Percentiles rank a stretch among this genome's conserved stretches.
phyloP scores from a whole-genome alignment of 148 eudicot species.

The Beta vulgaris region DNA sequence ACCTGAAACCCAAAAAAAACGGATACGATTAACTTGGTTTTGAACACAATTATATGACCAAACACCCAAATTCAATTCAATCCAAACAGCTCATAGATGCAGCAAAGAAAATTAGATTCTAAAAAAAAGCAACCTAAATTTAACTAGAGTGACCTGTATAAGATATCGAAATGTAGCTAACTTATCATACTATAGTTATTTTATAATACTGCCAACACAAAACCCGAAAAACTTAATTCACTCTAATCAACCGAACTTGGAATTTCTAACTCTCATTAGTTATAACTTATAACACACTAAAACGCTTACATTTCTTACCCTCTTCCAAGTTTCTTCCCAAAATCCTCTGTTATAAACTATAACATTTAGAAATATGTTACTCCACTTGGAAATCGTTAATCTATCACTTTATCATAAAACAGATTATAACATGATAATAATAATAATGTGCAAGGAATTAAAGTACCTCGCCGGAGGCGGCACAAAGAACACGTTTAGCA shows the following conservation, averaged over 20 bases:
- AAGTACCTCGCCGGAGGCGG: slow-evolving; percentile 55
- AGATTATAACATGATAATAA: not conserved
- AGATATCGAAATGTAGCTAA: not conserved
- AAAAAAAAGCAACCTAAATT: not conserved
- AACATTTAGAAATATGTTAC: not conserved
- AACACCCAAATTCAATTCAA: not conserved
- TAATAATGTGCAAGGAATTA: not conserved
- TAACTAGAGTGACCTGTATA: not conserved
- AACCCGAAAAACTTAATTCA: not conserved
- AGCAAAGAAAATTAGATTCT: no score
- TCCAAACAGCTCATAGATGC: not conserved
- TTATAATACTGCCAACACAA: not conserved
- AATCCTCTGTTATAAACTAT: no score
- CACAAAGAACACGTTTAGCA: slow-evolving; percentile 66
- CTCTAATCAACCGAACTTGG: slow-evolving; percentile 3
- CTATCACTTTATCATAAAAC: not conserved
- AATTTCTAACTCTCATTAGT: not conserved
- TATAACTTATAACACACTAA: no score
- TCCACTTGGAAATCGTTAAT: not conserved
- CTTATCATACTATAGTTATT: not conserved
- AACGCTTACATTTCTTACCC: no score
- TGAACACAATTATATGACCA: not conserved
- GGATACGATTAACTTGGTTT: not conserved
- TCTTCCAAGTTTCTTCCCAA: no score
- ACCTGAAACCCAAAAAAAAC: not conserved